These are phyloP conservation scores for Talaromyces sp. DNA, from an alignment of 2,329 filamentous ascomycete species.

Conservation along the genomic window DNA sequence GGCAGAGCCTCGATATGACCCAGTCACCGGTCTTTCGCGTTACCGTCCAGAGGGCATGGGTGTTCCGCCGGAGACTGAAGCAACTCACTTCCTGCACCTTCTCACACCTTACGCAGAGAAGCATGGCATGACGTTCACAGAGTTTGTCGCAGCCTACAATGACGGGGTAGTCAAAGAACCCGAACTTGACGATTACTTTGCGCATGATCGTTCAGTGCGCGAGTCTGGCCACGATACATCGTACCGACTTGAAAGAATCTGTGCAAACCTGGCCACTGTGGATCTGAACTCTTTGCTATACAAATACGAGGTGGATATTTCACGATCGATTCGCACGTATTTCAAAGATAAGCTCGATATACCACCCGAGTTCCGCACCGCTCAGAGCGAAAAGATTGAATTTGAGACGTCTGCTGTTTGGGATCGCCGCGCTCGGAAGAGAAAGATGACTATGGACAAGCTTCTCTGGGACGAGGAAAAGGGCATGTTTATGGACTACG, in stretches of 20 bases:
- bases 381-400: conserved; percentile 58
- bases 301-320: conserved; percentile 96
- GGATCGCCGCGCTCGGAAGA: conserved; percentile 80
- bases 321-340: conserved; percentile 72
- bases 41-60: conserved; percentile 80
- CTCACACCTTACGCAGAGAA: conserved; percentile 78
- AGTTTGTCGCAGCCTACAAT: conserved; percentile 90
- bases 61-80: conserved; percentile 87
- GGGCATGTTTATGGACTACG: conserved; percentile 97
- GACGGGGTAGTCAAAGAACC: conserved; percentile 68
- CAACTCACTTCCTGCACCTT: conserved; percentile 78
- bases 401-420: conserved; percentile 78
- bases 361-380: conserved; percentile 72
- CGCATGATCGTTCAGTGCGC: conserved; percentile 90
- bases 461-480: conserved; percentile 87
- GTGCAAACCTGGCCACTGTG: conserved; percentile 83
- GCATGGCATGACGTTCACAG: conserved; percentile 70
- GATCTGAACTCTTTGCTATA: conserved; percentile 92
- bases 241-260: conserved; percentile 83
- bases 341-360: conserved; percentile 81
- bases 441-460: conserved; percentile 82
- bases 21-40: conserved; percentile 69
- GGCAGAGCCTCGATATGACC: conserved; percentile 69
- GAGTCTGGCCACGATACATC: conserved; percentile 96
- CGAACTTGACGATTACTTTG: conserved; percentile 88